Evolutionary conservation across 2,329 filamentous ascomycete species (phyloP), one percentile per base, ranked within the genome.

Genomic region (Colletotrichum navitas): DNA sequence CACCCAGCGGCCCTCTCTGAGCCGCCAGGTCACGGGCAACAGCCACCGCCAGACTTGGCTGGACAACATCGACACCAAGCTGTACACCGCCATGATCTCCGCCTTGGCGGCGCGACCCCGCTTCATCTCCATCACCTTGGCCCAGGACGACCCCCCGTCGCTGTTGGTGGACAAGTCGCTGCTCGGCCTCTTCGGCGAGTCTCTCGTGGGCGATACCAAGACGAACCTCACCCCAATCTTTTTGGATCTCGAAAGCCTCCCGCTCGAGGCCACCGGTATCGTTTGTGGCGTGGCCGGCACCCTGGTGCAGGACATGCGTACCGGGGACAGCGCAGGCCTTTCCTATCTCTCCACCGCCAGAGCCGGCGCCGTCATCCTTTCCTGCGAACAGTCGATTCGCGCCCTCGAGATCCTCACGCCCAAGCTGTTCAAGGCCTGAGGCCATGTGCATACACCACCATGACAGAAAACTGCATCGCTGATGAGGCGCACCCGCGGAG

Each of bases 201-300:
- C 94, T 0, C 84, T 98, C 2, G 89, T 97, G 0, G 94, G 94
- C 16, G 87, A 91, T 72, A 93, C 89, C 58, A 90, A 90, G 64
- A 91, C 91, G 74, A 90, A 89, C 70, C 86, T 95, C 43, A 90
- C 97, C 1, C 94, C 96, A 1, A 96, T 99, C 76, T 95, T 94
- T 70, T 87, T 99, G 4, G 94, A 98, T 76, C 86, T 99, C 34
- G 90, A 89, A 26, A 90, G 90, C 52, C 84, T 98, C 51, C 93
- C 95, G 0, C 87, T 95, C 52, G 94, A 97, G 80, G 94, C 94
- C 10, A 97, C 95, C 0, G 95, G 95, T 29, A 98, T 99, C 69
- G 94, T 99, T 4, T 98, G 95, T 76, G 95, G 96, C 36, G 94
- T 99, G 2, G 95, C 95, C 0, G 94, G 94, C 34, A 88, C 91